A percentile compares a stretch with the other conserved stretches of the same genome.
Conservation (phyloP, 495 filamentous ascomycete species). For the Penicillium subrubescens region DNA sequence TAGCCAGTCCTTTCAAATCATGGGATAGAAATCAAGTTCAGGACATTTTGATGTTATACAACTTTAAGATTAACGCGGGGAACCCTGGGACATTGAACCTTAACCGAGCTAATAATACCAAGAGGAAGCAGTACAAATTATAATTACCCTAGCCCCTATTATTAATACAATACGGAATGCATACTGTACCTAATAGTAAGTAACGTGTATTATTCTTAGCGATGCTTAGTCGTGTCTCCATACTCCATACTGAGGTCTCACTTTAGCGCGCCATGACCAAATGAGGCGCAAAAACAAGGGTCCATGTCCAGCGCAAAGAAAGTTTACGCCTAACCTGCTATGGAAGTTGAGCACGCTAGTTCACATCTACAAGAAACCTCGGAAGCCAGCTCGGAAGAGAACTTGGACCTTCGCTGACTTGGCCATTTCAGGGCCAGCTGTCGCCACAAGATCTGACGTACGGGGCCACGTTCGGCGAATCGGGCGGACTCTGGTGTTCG, state of each 20-base stretch:
- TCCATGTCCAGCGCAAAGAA: neutral
- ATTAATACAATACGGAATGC: no score
- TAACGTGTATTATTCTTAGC: neutral
- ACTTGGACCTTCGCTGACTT: neutral
- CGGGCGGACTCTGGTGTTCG: neutral
- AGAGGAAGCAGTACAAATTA: neutral
- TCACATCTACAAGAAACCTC: neutral
- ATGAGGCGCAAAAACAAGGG: slow-evolving; percentile 35
- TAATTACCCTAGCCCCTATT: neutral
- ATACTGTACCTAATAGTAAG: no score
- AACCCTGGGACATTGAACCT: neutral
- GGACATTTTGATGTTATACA: neutral
- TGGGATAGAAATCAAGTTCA: neutral
- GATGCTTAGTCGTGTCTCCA: neutral
- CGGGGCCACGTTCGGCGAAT: neutral
- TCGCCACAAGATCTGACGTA: neutral
- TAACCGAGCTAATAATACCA: neutral
- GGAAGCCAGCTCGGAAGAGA: neutral
- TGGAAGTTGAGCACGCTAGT: slow-evolving; percentile 1
- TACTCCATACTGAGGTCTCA: neutral
- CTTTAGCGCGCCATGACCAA: neutral
- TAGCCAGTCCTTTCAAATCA: neutral
- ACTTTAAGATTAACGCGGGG: neutral
- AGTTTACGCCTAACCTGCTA: neutral
- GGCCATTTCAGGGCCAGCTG: neutral